Evolutionary conservation across 2,329 filamentous ascomycete genomes (phyloP).

Genomic region (Pseudogymnoascus sp.): DNA sequence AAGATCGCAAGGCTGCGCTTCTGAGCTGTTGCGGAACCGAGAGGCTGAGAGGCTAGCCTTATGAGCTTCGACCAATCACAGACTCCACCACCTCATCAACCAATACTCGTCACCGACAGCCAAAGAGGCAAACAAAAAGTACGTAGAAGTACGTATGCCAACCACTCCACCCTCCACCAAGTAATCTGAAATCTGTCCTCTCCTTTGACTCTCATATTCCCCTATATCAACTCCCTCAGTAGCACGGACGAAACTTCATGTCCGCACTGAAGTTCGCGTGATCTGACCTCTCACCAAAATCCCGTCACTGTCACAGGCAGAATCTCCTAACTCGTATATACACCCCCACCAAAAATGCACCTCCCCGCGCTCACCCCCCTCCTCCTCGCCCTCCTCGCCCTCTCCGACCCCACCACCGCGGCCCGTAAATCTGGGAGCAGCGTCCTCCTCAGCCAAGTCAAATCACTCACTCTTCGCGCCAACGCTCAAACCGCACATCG

Average conservation of each 20-base stretch:
- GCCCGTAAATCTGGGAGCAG: slow-evolving; percentile 31
- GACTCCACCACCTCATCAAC: neutral
- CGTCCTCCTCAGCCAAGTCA: slow-evolving; percentile 58
- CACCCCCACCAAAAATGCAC: slow-evolving; percentile 4
- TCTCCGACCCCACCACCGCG: slow-evolving; percentile 24
- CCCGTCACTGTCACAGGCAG: neutral
- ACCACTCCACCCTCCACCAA: neutral
- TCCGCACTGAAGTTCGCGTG: neutral
- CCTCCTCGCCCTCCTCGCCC: slow-evolving; percentile 18
- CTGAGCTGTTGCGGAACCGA: neutral
- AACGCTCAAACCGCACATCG: slow-evolving; percentile 63
- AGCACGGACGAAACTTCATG: neutral
- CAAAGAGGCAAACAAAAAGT: neutral
- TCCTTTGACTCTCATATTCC: neutral
- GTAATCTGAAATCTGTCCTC: neutral
- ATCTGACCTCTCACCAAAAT: neutral
- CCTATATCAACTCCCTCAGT: neutral
- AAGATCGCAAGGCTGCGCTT: neutral
- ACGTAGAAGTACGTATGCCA: neutral
- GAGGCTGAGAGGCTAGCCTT: neutral
- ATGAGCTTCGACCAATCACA: neutral
- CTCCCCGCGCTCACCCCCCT: slow-evolving; percentile 18
- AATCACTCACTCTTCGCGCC: slow-evolving; percentile 68
- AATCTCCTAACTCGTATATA: neutral
- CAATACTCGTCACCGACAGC: neutral